Evolutionary conservation across 2,329 filamentous ascomycete species (phyloP).

Genomic region (Arachnomyces sp.): DNA sequence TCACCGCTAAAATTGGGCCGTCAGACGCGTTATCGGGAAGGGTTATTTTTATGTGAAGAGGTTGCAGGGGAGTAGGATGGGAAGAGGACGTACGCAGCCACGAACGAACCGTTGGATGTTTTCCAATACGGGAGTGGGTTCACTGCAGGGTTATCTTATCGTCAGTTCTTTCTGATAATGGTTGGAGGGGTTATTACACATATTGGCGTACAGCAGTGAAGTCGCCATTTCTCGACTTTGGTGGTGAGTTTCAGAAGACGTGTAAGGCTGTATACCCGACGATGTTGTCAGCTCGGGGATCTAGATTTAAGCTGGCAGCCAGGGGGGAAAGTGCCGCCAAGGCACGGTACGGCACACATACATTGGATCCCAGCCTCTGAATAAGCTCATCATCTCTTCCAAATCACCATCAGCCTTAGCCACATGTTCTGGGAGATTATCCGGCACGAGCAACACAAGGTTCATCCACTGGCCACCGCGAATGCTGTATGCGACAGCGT

Average conservation of each 20-base stretch:
- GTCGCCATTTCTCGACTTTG: conserved; percentile 59
- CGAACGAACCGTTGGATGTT: too few species aligned
- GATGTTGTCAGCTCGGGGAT: too few species aligned
- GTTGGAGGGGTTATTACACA: too few species aligned
- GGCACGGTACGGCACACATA: conserved; percentile 11
- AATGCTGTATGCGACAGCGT: conserved; percentile 25
- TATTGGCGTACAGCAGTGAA: conserved; percentile 23
- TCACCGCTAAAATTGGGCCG: conserved; percentile 44
- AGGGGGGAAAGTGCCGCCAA: background rate
- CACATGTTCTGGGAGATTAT: conserved; percentile 47
- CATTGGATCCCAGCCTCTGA: conserved; percentile 58
- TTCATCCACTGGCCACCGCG: conserved; percentile 17
- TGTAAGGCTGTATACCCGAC: conserved; percentile 19
- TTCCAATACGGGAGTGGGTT: too few species aligned
- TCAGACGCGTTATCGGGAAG: too few species aligned
- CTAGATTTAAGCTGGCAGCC: background rate
- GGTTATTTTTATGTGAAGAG: too few species aligned
- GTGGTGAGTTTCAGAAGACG: conserved; percentile 44
- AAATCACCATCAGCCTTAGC: conserved; percentile 45
- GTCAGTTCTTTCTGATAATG: too few species aligned
- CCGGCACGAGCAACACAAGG: conserved; percentile 46
- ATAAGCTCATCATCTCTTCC: conserved; percentile 53
- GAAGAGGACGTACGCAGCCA: too few species aligned
- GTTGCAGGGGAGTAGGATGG: too few species aligned
- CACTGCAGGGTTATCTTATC: too few species aligned